Evolutionary conservation across 768 basidiomycete genomes (phyloP), one percentile per base, ranked within the genome.

Genomic region (Pleurotus eryngii): DNA sequence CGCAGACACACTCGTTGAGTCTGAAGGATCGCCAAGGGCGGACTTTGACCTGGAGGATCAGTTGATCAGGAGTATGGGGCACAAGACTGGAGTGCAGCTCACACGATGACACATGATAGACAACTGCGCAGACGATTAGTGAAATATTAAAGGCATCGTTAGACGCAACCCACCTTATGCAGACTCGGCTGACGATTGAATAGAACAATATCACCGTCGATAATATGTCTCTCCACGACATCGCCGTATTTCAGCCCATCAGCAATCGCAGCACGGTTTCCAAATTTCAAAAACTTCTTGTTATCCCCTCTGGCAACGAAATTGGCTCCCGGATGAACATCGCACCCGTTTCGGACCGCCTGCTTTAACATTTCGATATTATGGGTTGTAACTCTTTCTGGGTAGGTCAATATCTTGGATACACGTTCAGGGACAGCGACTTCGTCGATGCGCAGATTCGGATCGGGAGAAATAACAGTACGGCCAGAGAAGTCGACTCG

Each of bases 21-120:
- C 97, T 83, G 77, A 99, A 98, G 1, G 97, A 91, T 61, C 96
- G 79, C 97, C 97, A 99, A 20, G 97, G 97, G 27, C 97, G 81
- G 55, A 99, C 83, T 80, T 96, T 96, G 43, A 85, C 87, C 86
- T 87, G 60, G 12, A 3, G 57, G 14, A 15, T 22, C 17, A 11
- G 30, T 9, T 9, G 50, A 40, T 39, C 61, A 49, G 8, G 15
- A 15, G 47, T 27, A 24, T 15, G 20, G n/a, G 3, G 14, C 4
- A 59, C 12, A 46, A 4, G 45, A 18, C 18, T 17, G 49, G 35
- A 18, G n/a, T 26, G 26, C 30, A 22, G 5, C 82, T 62, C 58
- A 91, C 95, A 59, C 95, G 80, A 74, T 99, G 97, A 68, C 95
- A 97, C 94, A 99, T 98, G 69, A 99, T 98, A 4, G 97, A 98